Evolutionary conservation across 352 stramenopile species (phyloP).

Genomic region (Phytophthora kernoviae): DNA sequence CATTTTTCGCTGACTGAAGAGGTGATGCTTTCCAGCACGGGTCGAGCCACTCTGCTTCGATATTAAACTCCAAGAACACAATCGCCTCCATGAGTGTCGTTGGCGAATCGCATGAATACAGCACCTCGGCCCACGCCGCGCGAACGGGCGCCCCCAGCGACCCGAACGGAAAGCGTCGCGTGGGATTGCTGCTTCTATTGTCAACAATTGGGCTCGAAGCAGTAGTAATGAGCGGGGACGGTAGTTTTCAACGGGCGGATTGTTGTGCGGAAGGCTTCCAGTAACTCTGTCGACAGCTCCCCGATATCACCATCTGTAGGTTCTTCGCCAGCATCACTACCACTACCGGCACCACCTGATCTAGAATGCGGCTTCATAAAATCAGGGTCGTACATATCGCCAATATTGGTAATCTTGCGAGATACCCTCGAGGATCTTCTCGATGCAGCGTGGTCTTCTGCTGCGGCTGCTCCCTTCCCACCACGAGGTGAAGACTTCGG

Average conservation of each 20-base stretch:
- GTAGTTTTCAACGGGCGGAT: constrained; percentile 54
- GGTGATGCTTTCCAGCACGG: constrained; percentile 73
- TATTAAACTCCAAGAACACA: constrained; percentile 74
- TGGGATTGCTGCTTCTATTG: constrained; percentile 75
- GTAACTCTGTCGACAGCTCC: constrained; percentile 69
- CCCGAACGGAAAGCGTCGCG: constrained; percentile 81
- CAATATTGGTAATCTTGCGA: constrained; percentile 83
- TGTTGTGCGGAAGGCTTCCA: constrained; percentile 58
- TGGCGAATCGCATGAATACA: constrained; percentile 61
- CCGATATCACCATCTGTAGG: constrained; percentile 75
- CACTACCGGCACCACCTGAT: constrained; percentile 19
- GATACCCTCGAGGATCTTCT: constrained; percentile 70
- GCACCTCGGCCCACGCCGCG: constrained; percentile 77
- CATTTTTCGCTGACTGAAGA: constrained; percentile 63
- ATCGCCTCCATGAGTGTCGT: constrained; percentile 61
- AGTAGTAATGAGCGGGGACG: constrained; percentile 50
- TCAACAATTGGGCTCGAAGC: constrained; percentile 69
- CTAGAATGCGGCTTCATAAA: constrained; percentile 38
- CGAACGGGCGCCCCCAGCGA: constrained; percentile 69
- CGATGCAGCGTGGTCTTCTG: constrained; percentile 27
- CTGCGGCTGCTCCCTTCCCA: constrained; percentile 26
- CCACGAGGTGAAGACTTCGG: constrained; percentile 19
- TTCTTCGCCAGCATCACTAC: constrained; percentile 36
- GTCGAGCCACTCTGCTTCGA: constrained; percentile 83
- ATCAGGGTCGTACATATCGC: constrained; percentile 79